Base-by-base conservation (phyloP, 73 alveolate species). In the Paramecium biaurelia region DNA sequence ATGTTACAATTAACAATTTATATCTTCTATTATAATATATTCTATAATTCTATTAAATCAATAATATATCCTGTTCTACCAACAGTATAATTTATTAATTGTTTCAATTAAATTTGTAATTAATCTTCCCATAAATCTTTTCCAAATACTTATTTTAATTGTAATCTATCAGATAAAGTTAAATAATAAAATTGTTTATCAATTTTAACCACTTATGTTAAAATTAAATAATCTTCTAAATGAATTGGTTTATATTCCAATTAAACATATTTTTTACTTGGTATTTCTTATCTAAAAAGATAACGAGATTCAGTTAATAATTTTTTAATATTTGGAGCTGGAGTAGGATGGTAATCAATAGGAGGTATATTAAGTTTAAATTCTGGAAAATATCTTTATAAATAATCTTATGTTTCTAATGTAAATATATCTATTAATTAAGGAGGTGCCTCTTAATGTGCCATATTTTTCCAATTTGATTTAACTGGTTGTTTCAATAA, bases 11-110 rank as follows among this genome's bases (percentile, higher is more conserved):
- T 79, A 9, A 23, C 32, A 24, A 79, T 79, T 26, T 41, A 9
- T 20, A 79, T 5, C 30, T 41, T 38, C 28, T 20, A 5, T 24
- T 43, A 43, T 32, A 79, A 24, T 1, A 30, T 41, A 23, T 38
- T 41, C 30, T 79, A 15, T 47, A 79, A 47, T 79, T 79, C 56
- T 24, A 79, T 41, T 18, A 43, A 30, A 43, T 79, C 90, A 2
- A 79, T 30, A 9, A 79, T 79, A 24, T 79, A 79, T 26, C 90
- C 90, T 11, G 76, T 79, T 79, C 90, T 79, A 21, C 90, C 90
- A 7, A 79, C 56, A 21, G 21, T 12, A 24, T 43, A 79, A 24
- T 79, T 47, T 4, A 79, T 79, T 5, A 79, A 45, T 10, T 79
- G 24, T 12, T 41, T 43, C 15, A 79, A 43, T 15, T 79, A 14